Percentiles rank a stretch among this genome's conserved stretches.
Evolutionary conservation across 306 rosid species (phyloP).

Genomic region (Sesbania bispinosa): DNA sequence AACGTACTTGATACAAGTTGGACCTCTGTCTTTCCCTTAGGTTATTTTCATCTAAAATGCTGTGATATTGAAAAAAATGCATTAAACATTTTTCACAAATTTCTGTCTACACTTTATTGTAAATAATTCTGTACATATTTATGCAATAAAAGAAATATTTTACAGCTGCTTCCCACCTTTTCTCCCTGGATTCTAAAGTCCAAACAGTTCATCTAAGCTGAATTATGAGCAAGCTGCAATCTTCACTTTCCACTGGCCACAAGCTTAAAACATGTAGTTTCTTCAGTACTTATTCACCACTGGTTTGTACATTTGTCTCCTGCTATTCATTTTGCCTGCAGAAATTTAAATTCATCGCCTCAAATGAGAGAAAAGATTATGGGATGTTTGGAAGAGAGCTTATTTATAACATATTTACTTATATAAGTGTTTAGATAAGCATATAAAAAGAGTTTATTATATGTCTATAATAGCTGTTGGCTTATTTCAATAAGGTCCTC

Average conservation of each 20-base stretch:
- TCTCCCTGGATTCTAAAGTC: not conserved
- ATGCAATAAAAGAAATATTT: not conserved
- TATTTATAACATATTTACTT: no score
- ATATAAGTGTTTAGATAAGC: no score
- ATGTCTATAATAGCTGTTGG: no score
- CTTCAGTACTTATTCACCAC: constrained; percentile 30
- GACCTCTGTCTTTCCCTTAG: no score
- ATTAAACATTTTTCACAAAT: no score
- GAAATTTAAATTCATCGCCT: not conserved
- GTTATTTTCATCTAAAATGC: no score
- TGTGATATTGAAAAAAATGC: no score
- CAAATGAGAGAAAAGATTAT: not conserved
- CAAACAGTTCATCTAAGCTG: not conserved
- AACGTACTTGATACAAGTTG: no score
- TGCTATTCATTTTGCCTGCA: constrained; percentile 37
- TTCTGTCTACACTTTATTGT: no score
- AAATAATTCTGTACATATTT: constrained; percentile 6
- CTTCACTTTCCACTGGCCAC: not conserved
- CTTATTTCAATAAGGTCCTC: no score
- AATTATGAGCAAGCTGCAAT: not conserved
- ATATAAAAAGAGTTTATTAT: no score
- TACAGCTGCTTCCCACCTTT: not conserved
- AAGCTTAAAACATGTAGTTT: not conserved
- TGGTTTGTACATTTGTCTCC: constrained; percentile 21
- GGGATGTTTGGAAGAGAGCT: no score